Conservation (phyloP, 2,329 filamentous ascomycete genomes). For the Stagonosporopsis cucurbitacearum region DNA sequence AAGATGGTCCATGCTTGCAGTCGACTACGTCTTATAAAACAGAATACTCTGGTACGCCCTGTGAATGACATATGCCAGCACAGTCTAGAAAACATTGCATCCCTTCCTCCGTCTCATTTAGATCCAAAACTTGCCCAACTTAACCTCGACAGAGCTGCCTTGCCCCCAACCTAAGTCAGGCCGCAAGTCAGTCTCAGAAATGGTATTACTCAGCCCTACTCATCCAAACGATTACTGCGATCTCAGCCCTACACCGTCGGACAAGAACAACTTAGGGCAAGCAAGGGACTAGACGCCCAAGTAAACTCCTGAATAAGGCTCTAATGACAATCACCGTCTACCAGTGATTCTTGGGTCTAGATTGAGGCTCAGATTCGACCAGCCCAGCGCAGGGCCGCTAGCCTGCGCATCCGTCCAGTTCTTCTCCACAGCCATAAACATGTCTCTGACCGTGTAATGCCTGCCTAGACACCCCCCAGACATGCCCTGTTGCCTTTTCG, state of each 20-base stretch:
- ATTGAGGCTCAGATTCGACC: slow-evolving; percentile 12
- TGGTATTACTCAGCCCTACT: neutral
- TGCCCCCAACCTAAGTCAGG: neutral
- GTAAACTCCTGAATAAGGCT: neutral
- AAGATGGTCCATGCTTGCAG: neutral
- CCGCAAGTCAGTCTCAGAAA: neutral
- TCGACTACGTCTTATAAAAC: neutral
- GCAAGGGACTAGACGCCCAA: neutral
- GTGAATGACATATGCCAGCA: neutral
- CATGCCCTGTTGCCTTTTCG: slow-evolving; percentile 31
- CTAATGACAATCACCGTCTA: neutral
- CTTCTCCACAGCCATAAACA: slow-evolving; percentile 50
- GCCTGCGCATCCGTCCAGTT: slow-evolving; percentile 43
- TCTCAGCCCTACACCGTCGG: slow-evolving; percentile 1
- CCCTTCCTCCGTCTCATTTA: neutral
- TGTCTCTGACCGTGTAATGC: slow-evolving; percentile 44
- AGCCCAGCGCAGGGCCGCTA: slow-evolving; percentile 22
- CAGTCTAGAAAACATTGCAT: neutral
- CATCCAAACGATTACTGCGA: neutral
- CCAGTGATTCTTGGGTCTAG: slow-evolving; percentile 15
- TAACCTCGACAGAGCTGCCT: neutral
- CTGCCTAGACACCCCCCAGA: slow-evolving; percentile 41
- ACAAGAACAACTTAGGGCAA: neutral
- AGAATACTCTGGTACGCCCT: neutral
- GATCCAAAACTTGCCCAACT: neutral